A percentile compares a stretch with the other conserved stretches of the same genome.
These are phyloP conservation scores for Rubus idaeus DNA, from an alignment of 306 rosid species.

Conservation along the genomic window DNA sequence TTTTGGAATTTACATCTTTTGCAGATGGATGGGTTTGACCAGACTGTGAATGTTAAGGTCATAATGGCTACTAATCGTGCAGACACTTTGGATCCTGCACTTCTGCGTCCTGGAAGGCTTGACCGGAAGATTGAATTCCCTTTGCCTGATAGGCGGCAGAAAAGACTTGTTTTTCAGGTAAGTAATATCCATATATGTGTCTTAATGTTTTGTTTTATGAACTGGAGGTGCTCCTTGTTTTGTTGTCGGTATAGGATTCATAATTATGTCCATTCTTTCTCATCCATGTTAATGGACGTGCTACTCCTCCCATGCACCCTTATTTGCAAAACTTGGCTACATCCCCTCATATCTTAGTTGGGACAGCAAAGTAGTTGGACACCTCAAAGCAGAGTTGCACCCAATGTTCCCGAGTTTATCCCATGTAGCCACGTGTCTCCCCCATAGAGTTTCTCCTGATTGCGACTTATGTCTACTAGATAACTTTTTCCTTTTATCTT, in stretches of 20 bases:
- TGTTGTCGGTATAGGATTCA: background rate
- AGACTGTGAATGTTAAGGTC: constrained; percentile 97
- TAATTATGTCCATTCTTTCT: background rate
- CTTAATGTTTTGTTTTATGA: constrained; percentile 2
- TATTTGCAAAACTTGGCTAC: background rate
- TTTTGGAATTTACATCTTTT: constrained; percentile 17
- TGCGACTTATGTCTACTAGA: background rate
- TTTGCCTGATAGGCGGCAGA: constrained; percentile 94
- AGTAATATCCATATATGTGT: constrained; percentile 15
- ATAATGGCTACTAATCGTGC: constrained; percentile 99
- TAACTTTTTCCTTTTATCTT: background rate
- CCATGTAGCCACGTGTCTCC: background rate
- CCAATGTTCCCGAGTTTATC: background rate
- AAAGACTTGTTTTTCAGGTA: constrained; percentile 98
- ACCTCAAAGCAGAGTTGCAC: background rate
- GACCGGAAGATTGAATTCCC: constrained; percentile 98
- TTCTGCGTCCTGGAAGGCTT: constrained; percentile 97
- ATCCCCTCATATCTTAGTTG: background rate
- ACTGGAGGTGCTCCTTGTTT: background rate
- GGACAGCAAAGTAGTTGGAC: background rate
- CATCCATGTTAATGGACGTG: background rate
- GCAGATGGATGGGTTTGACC: constrained; percentile 99
- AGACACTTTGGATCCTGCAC: constrained; percentile 97
- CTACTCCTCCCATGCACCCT: background rate
- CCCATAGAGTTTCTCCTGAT: background rate